Conservation (phyloP, 495 filamentous ascomycete species). For the Neurospora terricola region DNA sequence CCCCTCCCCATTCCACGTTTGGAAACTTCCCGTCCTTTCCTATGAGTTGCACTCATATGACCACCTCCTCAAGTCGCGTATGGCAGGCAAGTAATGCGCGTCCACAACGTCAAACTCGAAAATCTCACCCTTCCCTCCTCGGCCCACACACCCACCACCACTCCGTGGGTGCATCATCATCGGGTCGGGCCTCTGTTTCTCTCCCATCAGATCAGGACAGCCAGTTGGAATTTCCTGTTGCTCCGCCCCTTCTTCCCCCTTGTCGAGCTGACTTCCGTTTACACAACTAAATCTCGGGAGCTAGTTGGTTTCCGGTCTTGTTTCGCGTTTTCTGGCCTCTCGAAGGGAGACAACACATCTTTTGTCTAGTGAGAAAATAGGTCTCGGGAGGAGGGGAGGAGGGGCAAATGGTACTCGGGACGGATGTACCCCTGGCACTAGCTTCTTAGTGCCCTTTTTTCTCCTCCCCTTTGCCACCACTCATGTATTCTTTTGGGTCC, state of each 20-base stretch:
- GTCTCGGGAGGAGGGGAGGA: neutral
- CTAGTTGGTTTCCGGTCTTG: neutral
- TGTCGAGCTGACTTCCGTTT: neutral
- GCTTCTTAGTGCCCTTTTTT: neutral
- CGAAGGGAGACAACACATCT: neutral
- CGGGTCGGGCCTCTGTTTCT: neutral
- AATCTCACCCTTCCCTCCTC: neutral
- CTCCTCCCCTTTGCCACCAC: neutral
- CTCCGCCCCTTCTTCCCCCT: neutral
- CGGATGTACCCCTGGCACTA: neutral
- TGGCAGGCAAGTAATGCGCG: neutral
- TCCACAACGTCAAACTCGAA: neutral
- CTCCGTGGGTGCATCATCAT: neutral
- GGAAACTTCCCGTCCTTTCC: neutral
- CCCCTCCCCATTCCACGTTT: neutral
- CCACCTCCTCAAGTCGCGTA: neutral
- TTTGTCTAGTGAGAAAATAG: neutral
- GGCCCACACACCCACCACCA: neutral
- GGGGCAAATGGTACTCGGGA: neutral
- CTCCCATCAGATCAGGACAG: neutral
- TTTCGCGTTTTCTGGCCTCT: neutral
- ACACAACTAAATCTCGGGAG: neutral
- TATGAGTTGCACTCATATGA: neutral
- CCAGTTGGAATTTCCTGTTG: neutral
- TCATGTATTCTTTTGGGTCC: neutral